Percentiles rank a stretch among this genome's conserved stretches.
phyloP scores from a whole-genome alignment of 345 rosid genomes.

The Linum usitatissimum region DNA sequence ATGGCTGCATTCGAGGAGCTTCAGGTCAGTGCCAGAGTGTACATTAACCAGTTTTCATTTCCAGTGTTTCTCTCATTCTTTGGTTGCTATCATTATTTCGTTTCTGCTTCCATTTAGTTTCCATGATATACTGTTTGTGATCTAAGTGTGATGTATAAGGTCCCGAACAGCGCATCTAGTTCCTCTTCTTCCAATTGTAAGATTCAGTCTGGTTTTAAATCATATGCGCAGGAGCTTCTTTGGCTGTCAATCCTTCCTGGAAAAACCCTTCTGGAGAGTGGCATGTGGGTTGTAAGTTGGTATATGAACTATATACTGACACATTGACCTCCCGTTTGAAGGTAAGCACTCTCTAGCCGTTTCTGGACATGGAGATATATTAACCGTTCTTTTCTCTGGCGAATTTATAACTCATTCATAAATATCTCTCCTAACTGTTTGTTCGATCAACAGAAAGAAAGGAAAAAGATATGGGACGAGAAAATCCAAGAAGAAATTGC shows the following conservation, averaged over 20 bases:
- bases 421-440: neutral
- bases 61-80: neutral
- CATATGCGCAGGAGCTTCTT: slow-evolving; percentile 41
- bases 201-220: neutral
- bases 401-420: neutral
- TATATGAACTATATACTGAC: slow-evolving; percentile 61
- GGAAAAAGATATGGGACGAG: slow-evolving; percentile 84
- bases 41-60: neutral
- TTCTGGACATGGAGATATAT: neutral
- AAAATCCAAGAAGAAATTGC: slow-evolving; percentile 79
- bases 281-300: slow-evolving; percentile 88
- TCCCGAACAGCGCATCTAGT: too few species aligned
- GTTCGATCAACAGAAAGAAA: slow-evolving; percentile 45
- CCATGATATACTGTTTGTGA: neutral
- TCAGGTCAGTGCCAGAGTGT: slow-evolving; percentile 41
- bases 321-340: slow-evolving; percentile 68
- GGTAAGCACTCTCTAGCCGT: slow-evolving; percentile 25
- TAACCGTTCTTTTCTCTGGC: neutral
- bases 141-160: neutral
- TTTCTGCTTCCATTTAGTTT: too few species aligned
- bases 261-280: slow-evolving; percentile 87
- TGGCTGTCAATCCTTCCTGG: slow-evolving; percentile 78
- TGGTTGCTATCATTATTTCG: neutral
- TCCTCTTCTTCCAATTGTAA: neutral
- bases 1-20: slow-evolving; percentile 70